Evolutionary conservation across 257 asterid species (phyloP), one percentile per base, ranked within the genome.

Genomic region (Apocynum venetum): DNA sequence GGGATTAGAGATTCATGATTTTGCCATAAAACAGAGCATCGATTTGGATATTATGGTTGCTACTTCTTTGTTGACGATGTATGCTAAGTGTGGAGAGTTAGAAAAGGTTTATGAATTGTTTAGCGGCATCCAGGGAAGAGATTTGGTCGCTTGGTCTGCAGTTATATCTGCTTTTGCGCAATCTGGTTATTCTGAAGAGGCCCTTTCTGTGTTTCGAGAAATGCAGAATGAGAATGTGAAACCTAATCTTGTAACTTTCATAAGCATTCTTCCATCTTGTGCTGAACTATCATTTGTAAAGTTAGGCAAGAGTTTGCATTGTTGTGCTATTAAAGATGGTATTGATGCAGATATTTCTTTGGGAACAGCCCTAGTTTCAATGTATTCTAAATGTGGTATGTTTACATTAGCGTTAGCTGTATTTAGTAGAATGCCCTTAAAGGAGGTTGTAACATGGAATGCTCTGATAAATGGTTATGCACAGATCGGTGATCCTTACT

Each of bases 361-460:
- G 8, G 85, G 81, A 79, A 83, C 89, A 36, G 85, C 89, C 36
- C 80, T 83, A 20, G 83, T 83, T 60, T 86, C 89, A 75, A 83
- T 86, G 86, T 86, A 86, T 79, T 86, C 87, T 79, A 86, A 83
- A 80, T 79, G 80, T 77, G 25, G 47, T 63, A 36, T 73, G 48
- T 86, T 83, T 60, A 12, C 41, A 57, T 76, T 77, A 40, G 89
- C 87, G 20, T 44, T 81, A 56, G 20, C 55, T 51, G 14, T 86
- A n/a, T 83, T 86, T 67, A 72, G 78, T 53, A 70, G 76, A 61
- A 78, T 86, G 79, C 84, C 87, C 56, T 43, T 25, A 9, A 79
- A 77, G 15, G 89, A 86, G 80, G 70, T 81, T 41, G 85, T 86
- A 67, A 83, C 89, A 25, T 86, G 89, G 89, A 86, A 83, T 77